Base-by-base conservation (phyloP, 2,329 filamentous ascomycete genomes). In the Hypoxylon sp. region DNA sequence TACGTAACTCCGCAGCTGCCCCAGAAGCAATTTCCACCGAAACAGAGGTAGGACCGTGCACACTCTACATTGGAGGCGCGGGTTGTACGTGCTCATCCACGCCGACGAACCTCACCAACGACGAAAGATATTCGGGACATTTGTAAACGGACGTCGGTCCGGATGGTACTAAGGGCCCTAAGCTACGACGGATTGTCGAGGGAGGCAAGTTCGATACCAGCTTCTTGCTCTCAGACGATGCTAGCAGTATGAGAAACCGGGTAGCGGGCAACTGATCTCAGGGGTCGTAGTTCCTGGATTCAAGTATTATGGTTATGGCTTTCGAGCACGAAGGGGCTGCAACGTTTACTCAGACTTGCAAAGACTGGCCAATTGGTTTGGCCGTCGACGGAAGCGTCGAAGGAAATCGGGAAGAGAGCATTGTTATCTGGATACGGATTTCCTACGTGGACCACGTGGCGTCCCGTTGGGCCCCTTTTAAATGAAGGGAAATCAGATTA, bases 211-310 rank as follows among this genome's bases (percentile, higher is more conserved):
- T 85, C 75, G 92, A 92, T 79, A 86, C 85, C 10, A 89, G 84
- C 72, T 91, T 85, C 76, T 73, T 92, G 62, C 76, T 90, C 32
- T 81, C 83, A 1, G 72, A 77, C 46, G 62, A 53, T 6, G 83
- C 85, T 56, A 76, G 78, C 46, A 77, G 74, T 21, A 77, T 2
- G 72, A 75, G 3, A 74, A 71, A 25, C 79, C 77, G 38, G 81
- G 79, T 38, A 82, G 81, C 17, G 87, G 87, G 0, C 76, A 91
- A 71, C 80, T 92, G 79, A 91, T 92, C 65, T 88, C 86, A 51
- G 89, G 92, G 81, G 90, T 88, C 0, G 89, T 91, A 1, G 83
- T 91, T 6, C 89, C 90, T 0, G 90, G 90, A 0, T 92, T 92
- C 73, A 89, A 91, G 73, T 91, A 83, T 71, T 82, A 81, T 63